These are phyloP conservation scores for Glycine tomentella DNA, from an alignment of 306 rosid species.

Conservation along the genomic window DNA sequence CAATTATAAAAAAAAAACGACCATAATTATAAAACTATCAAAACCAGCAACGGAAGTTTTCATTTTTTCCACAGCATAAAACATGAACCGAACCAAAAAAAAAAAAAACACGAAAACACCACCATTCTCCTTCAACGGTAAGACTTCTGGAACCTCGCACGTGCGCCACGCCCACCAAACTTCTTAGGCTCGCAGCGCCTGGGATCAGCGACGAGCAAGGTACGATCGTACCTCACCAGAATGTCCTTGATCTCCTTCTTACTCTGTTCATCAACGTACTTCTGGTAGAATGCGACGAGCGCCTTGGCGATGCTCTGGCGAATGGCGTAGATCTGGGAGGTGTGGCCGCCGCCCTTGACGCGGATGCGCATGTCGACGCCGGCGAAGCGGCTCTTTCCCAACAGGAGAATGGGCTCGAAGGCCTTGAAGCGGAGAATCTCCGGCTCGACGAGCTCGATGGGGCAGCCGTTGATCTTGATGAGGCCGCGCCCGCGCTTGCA, in stretches of 20 bases:
- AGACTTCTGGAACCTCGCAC: conserved; percentile 90
- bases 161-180: conserved; percentile 94
- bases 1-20: neutral
- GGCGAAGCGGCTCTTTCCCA: conserved; percentile 73
- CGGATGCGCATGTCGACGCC: conserved; percentile 86
- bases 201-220: conserved; percentile 83
- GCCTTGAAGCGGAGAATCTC: conserved; percentile 90
- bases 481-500: conserved; percentile 87
- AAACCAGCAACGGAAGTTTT: neutral
- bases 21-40: conserved; percentile 6
- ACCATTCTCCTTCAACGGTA: conserved; percentile 65
- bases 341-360: conserved; percentile 86
- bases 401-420: conserved; percentile 74
- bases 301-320: conserved; percentile 91
- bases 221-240: conserved; percentile 72
- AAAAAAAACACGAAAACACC: conserved; percentile 25
- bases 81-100: conserved; percentile 50
- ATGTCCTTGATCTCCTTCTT: conserved; percentile 94
- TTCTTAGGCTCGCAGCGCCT: conserved; percentile 94
- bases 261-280: conserved; percentile 88
- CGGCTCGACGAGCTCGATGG: conserved; percentile 79
- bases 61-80: conserved; percentile 54
- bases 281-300: conserved; percentile 81
- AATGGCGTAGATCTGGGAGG: conserved; percentile 85
- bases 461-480: conserved; percentile 88